Conservation (phyloP, 768 basidiomycete genomes). For the Lactarius pseudohatsudake region DNA sequence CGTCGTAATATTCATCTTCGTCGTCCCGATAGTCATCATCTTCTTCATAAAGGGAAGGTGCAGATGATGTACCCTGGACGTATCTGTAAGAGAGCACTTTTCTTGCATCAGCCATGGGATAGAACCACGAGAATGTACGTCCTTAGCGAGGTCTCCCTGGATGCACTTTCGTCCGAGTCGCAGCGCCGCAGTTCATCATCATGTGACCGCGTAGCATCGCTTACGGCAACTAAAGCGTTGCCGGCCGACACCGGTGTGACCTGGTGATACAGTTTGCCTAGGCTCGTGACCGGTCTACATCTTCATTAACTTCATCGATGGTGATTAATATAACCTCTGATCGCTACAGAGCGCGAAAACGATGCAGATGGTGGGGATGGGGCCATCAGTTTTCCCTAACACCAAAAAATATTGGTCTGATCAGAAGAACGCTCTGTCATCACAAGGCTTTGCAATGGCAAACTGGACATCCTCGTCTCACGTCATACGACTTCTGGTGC, state of each 20-base stretch:
- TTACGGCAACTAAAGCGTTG: no score
- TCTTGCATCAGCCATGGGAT: constrained; percentile 10
- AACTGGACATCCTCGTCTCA: no score
- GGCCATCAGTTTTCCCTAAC: no score
- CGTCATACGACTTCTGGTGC: no score
- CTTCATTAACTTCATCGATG: no score
- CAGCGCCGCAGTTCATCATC: background rate
- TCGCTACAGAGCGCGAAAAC: no score
- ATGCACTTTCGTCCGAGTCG: background rate
- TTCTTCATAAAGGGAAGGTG: constrained; percentile 16
- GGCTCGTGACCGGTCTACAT: no score
- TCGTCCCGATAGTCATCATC: constrained; percentile 18
- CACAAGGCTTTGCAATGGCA: no score
- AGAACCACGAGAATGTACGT: background rate
- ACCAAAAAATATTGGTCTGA: no score
- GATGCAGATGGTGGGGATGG: no score
- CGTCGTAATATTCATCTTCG: constrained; percentile 14
- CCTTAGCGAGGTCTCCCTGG: background rate
- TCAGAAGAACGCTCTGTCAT: no score
- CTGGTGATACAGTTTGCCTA: background rate
- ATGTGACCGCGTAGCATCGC: constrained; percentile 17
- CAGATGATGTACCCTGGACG: constrained; percentile 19
- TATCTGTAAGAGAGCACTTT: constrained; percentile 24
- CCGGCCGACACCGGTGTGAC: background rate
- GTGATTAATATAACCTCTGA: no score